Evolutionary conservation across 176 grass and related monocot genomes (phyloP), one percentile per base, ranked within the genome.

Genomic region (Oropetium thomaeum): DNA sequence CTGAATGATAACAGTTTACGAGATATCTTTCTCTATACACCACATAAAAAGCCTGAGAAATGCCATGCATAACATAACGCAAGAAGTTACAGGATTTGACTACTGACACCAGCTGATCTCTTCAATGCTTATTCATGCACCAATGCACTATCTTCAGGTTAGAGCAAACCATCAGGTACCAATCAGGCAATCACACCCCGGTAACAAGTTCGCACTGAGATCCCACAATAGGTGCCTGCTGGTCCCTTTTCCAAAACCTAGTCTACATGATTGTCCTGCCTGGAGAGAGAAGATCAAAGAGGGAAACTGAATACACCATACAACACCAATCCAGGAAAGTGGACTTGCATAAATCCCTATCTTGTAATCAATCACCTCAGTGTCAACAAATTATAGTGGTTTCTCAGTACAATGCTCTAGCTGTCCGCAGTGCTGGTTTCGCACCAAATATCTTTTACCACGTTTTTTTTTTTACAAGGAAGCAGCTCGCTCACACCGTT

Each of bases 381-480:
- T 65, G 28, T 51, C 32, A 53, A 62, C 10, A 80, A 62, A 22
- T 69, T 32, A 58, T 26, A 49, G 38, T 74, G 13, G 72, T 83
- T 66, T 57, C 75, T 74, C 85, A 74, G 16, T 55, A 55, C 16
- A 79, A 62, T 63, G 42, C 28, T 62, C 61, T 73, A 69, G 54
- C 32, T 51, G 55, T 27, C 7, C 7, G 27, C 68, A 74, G 14
- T 38, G 60, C 80, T 83, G 62, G 26, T 62, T 79, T 83, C 5
- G 27, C 69, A 67, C 74, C 35, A 14, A 66, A 33, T 35, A 60
- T 61, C 39, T 17, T 29, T 17, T 37, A 8, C 0, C 1, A 3
- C 32, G 65, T 39, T 69, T n/a, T n/a, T n/a, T n/a, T n/a, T n/a
- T n/a, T 66, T 87, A 92, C 86, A 91, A 71, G 28, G 86, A 90